Evolutionary conservation across 192 early-diverging fungal species (phyloP).

Genomic region (Obelidium mucronatum): DNA sequence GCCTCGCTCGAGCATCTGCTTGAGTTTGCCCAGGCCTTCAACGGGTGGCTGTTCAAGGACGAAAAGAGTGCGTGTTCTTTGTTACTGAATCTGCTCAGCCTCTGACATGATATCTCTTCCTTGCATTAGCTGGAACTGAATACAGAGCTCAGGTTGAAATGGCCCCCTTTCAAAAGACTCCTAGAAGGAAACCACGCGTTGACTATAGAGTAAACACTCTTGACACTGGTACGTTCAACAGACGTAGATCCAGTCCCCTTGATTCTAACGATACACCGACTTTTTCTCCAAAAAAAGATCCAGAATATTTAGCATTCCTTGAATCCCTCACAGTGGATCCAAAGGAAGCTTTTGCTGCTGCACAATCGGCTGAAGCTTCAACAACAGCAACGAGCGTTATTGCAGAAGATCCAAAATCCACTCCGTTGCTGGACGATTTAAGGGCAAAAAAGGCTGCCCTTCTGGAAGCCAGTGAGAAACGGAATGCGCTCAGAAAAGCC

Average conservation of each 20-base stretch:
- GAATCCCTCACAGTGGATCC: background rate
- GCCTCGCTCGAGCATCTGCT: background rate
- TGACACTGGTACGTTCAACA: constrained; percentile 22
- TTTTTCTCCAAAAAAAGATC: background rate
- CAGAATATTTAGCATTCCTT: constrained; percentile 22
- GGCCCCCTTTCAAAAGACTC: constrained; percentile 26
- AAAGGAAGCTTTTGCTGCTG: background rate
- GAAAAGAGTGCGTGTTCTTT: constrained; percentile 9
- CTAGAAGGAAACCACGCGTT: background rate
- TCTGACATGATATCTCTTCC: background rate
- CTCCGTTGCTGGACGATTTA: constrained; percentile 76
- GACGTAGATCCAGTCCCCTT: too few species aligned
- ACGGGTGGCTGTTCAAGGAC: constrained; percentile 24
- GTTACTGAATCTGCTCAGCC: too few species aligned
- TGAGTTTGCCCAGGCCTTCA: constrained; percentile 5
- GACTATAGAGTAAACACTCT: constrained; percentile 25
- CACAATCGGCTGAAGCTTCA: background rate
- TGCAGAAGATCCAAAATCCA: constrained; percentile 66
- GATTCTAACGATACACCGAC: background rate
- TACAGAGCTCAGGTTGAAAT: constrained; percentile 20
- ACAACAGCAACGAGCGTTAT: constrained; percentile 32
- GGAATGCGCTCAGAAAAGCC: background rate
- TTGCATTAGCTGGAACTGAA: constrained; percentile 14
- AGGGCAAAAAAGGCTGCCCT: constrained; percentile 70
- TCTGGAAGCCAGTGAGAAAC: constrained; percentile 52